Evolutionary conservation across 352 stramenopile genomes (phyloP), one percentile per base, ranked within the genome.

Genomic region (Aphanomyces invadans): DNA sequence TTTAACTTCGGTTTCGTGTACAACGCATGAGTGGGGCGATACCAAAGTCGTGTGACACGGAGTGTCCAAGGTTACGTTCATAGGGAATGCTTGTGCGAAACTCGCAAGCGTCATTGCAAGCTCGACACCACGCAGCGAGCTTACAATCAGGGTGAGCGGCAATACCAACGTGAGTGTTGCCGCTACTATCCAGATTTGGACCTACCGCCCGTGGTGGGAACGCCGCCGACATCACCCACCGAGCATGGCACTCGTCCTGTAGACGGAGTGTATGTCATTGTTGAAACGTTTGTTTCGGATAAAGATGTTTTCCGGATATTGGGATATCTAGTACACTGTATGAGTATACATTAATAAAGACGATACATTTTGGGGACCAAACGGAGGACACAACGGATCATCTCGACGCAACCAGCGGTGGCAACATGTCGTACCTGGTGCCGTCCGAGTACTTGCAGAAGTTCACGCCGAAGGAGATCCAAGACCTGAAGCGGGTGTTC

Each of bases 381-480:
- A 57, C 12, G 36, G 25, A 49, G 10, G 7, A 36, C 38, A 33
- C 19, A 26, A 42, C 36, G 36, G 36, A 33, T 33, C 49, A 57
- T 23, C 26, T 11, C 11, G n/a, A 26, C 11, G 29, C 29, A 57
- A 57, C 29, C 49, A 57, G 23, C 25, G 7, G 49, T n/a, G n/a
- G n/a, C 11, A n/a, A 44, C 31, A 94, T 94, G 85, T 90, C 83
- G 73, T 94, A 94, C 77, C 80, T 90, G 57, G 72, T 94, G 23
- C 86, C 83, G 33, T 91, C 83, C 29, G 73, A 77, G 49, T 94
- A 92, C 65, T 63, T 94, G 55, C 85, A 92, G 64, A 92, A 92
- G 69, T 92, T 94, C 68, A 86, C 82, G 65, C 86, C 84, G 70
- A 90, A 89, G 69, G 86, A 95, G 73, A 92, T 91, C 73, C 79